These are phyloP conservation scores for Apiotrichum mycotoxinovorans DNA, from an alignment of 1,284 basidiomycete species.

Conservation along the genomic window DNA sequence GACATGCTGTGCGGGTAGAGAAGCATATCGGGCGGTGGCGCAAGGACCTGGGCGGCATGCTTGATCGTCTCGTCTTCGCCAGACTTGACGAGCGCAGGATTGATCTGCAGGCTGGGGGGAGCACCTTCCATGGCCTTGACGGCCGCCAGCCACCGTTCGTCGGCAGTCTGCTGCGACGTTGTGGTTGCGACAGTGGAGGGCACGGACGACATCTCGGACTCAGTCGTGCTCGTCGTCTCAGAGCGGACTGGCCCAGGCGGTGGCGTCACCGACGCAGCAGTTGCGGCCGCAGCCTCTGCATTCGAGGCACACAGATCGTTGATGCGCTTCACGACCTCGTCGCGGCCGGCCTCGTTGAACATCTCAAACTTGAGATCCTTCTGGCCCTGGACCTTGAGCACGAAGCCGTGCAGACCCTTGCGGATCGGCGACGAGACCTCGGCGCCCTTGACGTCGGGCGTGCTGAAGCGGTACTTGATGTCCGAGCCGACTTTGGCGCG, in stretches of 20 bases:
- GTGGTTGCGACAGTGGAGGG: background rate
- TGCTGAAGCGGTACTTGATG: constrained; percentile 56
- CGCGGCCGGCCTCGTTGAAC: constrained; percentile 20
- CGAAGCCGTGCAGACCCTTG: constrained; percentile 54
- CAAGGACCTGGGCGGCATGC: constrained; percentile 37
- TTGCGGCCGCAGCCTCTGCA: too few relatives aligned
- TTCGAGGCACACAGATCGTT: background rate
- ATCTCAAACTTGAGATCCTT: constrained; percentile 50
- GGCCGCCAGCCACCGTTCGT: background rate
- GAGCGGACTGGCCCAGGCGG: too few relatives aligned
- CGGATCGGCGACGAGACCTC: constrained; percentile 45
- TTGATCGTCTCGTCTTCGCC: constrained; percentile 3
- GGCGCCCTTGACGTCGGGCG: constrained; percentile 53
- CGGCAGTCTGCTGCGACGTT: background rate
- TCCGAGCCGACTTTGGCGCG: constrained; percentile 38
- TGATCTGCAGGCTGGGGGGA: constrained; percentile 7
- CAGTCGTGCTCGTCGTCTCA: background rate
- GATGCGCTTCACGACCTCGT: background rate
- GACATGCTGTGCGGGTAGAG: constrained; percentile 23
- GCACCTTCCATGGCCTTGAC: background rate
- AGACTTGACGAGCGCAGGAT: constrained; percentile 7
- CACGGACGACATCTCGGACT: background rate
- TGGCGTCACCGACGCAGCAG: too few relatives aligned
- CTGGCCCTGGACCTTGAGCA: constrained; percentile 55
- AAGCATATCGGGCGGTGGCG: constrained; percentile 29